These are phyloP conservation scores for Rossbeevera mucosa DNA, from an alignment of 768 basidiomycete species.

Conservation along the genomic window DNA sequence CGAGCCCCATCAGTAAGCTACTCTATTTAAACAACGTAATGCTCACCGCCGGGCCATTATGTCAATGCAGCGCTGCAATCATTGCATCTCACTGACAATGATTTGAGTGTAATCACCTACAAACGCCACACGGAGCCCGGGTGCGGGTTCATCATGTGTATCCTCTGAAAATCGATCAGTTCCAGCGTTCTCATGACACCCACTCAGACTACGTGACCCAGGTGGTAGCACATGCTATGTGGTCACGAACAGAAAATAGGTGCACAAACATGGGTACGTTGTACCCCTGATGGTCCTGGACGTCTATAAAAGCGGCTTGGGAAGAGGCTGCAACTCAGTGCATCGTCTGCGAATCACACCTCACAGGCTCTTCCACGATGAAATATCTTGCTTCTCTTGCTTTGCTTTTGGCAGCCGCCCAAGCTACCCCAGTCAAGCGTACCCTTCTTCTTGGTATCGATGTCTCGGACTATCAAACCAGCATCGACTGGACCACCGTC, in stretches of 20 bases:
- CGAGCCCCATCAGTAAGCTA: neutral
- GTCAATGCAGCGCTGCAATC: neutral
- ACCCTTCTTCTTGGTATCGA: constrained; percentile 49
- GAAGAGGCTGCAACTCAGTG: neutral
- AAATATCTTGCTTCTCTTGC: constrained; percentile 17
- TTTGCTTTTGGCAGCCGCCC: constrained; percentile 12
- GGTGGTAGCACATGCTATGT: constrained; percentile 11
- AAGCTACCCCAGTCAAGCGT: constrained; percentile 24
- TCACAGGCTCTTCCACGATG: constrained; percentile 8
- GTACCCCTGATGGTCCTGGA: neutral
- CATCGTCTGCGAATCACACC: neutral
- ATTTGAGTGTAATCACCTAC: neutral
- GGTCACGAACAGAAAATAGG: constrained; percentile 4
- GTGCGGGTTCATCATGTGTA: neutral
- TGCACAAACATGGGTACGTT: neutral
- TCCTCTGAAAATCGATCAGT: neutral
- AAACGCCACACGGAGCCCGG: neutral
- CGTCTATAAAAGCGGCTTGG: constrained; percentile 11
- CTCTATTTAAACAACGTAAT: neutral
- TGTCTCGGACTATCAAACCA: constrained; percentile 47
- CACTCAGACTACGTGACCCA: constrained; percentile 1
- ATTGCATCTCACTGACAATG: neutral
- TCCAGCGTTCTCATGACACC: constrained; percentile 3
- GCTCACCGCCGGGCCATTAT: neutral
- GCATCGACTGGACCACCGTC: constrained; percentile 50